Base-by-base conservation (phyloP, 805 yeast species). In the Candida saitoana region DNA sequence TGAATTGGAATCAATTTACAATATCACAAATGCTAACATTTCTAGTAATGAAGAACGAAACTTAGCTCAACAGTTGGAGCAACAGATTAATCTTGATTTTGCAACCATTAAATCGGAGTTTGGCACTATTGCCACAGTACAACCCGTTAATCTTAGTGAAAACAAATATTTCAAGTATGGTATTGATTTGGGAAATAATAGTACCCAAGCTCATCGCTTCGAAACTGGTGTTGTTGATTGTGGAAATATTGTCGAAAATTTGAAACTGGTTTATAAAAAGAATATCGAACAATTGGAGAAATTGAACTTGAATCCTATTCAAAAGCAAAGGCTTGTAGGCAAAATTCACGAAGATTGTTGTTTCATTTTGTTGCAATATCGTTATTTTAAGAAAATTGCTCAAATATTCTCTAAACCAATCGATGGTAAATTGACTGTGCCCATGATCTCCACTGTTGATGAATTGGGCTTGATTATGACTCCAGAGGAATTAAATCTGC, bases 281-380 rank as follows among this genome's bases (percentile, higher is more conserved):
- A 39, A 16, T 27, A 16, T 17, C 7, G 34, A 30, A 4, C 37
- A 37, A 8, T 39, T 54, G 24, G 43, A 42, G 8, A 19, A 22
- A 15, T 33, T 49, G 17, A 35, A 42, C 5, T 38, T 53, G 8
- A 55, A 47, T 27, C 36, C 36, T 25, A 38, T 51, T 17, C 52
- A 46, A 36, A 50, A 48, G 20, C 59, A 56, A 27, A 47, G 57
- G 15, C 36, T 54, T 24, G 15, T 33, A 27, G 49, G 42, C 18
- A 55, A 49, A 36, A 37, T 54, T 20, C 30, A 41, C 14, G 61
- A 58, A 39, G 62, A 58, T n/a, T 43, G 48, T 14, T 40, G 54
- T 22, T 50, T 43, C 41, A 32, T 56, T 4, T 31, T 55, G 18
- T 25, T 58, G 29, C n/a, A 44, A 3, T 36, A 50, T 35, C 43